Base-by-base conservation (phyloP, 345 rosid species). In the Alliaria petiolata region DNA sequence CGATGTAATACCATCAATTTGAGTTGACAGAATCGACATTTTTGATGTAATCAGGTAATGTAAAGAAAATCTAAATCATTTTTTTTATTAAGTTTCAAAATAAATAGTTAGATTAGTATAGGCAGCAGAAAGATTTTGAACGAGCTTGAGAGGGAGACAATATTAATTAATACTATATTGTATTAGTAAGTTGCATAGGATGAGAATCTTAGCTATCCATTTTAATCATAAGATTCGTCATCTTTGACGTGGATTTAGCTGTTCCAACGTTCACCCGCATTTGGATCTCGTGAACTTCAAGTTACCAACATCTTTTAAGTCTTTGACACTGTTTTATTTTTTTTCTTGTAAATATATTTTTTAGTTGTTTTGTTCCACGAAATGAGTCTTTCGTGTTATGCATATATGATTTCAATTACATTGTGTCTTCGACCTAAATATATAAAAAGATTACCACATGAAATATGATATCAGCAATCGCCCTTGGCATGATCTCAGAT, bases 241-340 rank as follows among this genome's bases (percentile, higher is more conserved):
- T 73, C 66, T 65, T 65, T 57, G 28, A 44, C 40, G 57, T 72
- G 57, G 64, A 25, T 63, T 54, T 64, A 72, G 77, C 51, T 64
- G 65, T 72, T 64, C 71, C 77, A 45, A 63, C 70, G 70, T 63
- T 72, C 64, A 20, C 40, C 56, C 39, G 10, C 33, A 35, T 63
- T 30, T 65, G 11, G 53, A 30, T 74, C 72, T 65, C 72, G 52
- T 74, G 72, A 74, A 56, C 72, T 60, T 65, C 72, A 65, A 74
- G 77, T 57, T 74, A 57, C 25, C 58, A 8, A n/a, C n/a, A n/a
- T n/a, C n/a, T n/a, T n/a, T n/a, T n/a, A 35, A 22, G 7, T 57
- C 66, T 20, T 47, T 34, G 17, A 52, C 45, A 15, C 13, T 62
- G 15, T 42, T 68, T 42, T 42, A 49, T 33, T 2, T 4, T 8